phyloP scores from a whole-genome alignment of 2,329 filamentous ascomycete genomes.

The Conoideocrella luteorostrata region DNA sequence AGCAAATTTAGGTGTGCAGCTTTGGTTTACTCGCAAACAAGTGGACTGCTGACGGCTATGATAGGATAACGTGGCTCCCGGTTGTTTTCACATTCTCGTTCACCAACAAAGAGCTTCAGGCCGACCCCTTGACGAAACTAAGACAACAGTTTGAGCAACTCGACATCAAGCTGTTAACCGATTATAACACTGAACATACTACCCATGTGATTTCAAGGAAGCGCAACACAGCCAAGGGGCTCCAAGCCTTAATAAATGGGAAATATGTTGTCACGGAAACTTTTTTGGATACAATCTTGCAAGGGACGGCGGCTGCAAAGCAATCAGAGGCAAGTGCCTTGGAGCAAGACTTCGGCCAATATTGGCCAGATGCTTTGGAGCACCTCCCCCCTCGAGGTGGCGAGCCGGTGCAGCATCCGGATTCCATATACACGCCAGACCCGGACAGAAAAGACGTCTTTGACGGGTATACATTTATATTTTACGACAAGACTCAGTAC shows the following conservation, averaged over 20 bases:
- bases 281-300: conserved; percentile 67
- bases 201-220: conserved; percentile 88
- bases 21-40: not conserved
- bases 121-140: conserved; percentile 56
- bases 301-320: conserved; percentile 47
- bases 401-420: conserved; percentile 64
- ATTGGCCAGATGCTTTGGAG: conserved; percentile 70
- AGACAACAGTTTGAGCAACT: conserved; percentile 66
- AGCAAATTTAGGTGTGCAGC: conserved; percentile 49
- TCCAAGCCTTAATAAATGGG: conserved; percentile 80
- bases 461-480: conserved; percentile 81
- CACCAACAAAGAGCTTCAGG: conserved; percentile 62
- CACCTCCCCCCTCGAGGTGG: conserved; percentile 69
- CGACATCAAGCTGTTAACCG: conserved; percentile 78
- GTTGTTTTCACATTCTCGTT: conserved; percentile 71
- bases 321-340: conserved; percentile 48
- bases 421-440: conserved; percentile 68
- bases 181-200: conserved; percentile 64
- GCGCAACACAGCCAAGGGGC: conserved; percentile 78
- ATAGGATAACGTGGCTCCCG: conserved; percentile 70
- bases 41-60: conserved; percentile 6
- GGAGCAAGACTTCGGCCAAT: conserved; percentile 70
- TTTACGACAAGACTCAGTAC: conserved; percentile 70
- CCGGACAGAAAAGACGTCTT: conserved; percentile 64
- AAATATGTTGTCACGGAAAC: conserved; percentile 67